Base-by-base conservation (phyloP, 1,284 basidiomycete genomes). In the Athelia psychrophila region DNA sequence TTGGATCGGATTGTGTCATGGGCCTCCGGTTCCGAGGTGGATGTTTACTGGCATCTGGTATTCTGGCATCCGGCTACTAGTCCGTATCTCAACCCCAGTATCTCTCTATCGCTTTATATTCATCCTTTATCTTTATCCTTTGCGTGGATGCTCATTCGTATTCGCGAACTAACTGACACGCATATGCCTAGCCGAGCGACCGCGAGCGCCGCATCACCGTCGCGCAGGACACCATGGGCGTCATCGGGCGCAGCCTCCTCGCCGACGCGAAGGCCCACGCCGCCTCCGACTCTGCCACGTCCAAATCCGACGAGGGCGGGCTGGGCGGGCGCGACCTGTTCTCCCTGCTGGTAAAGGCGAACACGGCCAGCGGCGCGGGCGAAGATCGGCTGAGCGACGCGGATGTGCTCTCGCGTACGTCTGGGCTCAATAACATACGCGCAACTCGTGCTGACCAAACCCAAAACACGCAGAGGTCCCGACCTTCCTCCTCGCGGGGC, bases 361-460 rank as follows among this genome's bases (percentile, higher is more conserved):
- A 90, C 59, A 78, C 85, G 72, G 77, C 79, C 2, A 69, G 73
- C 1, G 81, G 86, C 48, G 62, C 84, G 9, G 73, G 79, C 0
- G 77, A 79, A 18, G 83, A 89, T 58, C 73, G 76, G 38, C 69
- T 94, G 72, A 76, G 75, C 20, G 89, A 93, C 56, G 78, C 82
- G 22, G 91, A 93, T 57, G 83, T 93, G 0, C 60, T 88, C 24
- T 81, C 83, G 5, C 91, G 91, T 83, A 74, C 72, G 77, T 80
- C 1, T 24, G 10, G 9, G 3, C 44, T 8, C 13, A 3, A 30
- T 30, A 13, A 30, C 27, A 47, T 27, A 15, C 5, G 5, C n/a
- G n/a, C n/a, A n/a, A n/a, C n/a, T n/a, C n/a, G n/a, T n/a, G n/a
- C n/a, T n/a, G n/a, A n/a, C n/a, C n/a, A n/a, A n/a, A n/a, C n/a